Evolutionary conservation across 371 early-diverging fungal genomes (phyloP), one percentile per base, ranked within the genome.

Genomic region (Rhizopus delemar): DNA sequence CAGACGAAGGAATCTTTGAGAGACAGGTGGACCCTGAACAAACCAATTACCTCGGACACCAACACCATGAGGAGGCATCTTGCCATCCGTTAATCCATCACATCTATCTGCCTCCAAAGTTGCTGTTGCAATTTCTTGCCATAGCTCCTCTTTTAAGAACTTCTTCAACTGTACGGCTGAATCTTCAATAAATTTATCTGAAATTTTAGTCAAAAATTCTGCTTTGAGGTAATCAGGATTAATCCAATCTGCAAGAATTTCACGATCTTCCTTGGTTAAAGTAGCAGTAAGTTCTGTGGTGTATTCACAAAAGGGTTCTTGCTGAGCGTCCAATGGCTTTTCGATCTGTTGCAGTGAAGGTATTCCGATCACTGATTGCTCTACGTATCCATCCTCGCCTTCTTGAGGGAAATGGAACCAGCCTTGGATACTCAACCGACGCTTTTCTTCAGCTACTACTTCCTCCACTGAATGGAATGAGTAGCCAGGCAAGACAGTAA

Each of bases 401-500:
- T 64, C 67, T 62, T 88, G 86, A 51, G 87, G 85, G 29, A 85
- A 73, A 59, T 90, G 89, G 67, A 89, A 91, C 91, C 90, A 90
- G 5, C 92, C 92, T 50, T 84, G 84, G 50, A 90, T 88, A 65
- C 84, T 83, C 50, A 87, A 68, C 34, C 91, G 72, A 56, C 83
- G 79, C 48, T 84, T 80, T 12, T 68, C 72, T 15, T 65, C 77
- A 8, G 77, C 78, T 0, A 86, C 83, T 5, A 91, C 90, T 69
- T 91, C 90, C 52, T 90, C 82, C 7, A 91, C 90, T 5, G 90
- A 80, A 60, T 91, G 92, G 73, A 88, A 88, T 31, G 88, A 87
- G 48, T 85, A 81, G 12, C 91, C 91, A 0, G 92, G 90, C 31
- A 82, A 83, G 35, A 91, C 92, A 1, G 87, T 83, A 57, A 91